Evolutionary conservation across 2,329 filamentous ascomycete genomes (phyloP).

Genomic region (Epichloe gansuensis): DNA sequence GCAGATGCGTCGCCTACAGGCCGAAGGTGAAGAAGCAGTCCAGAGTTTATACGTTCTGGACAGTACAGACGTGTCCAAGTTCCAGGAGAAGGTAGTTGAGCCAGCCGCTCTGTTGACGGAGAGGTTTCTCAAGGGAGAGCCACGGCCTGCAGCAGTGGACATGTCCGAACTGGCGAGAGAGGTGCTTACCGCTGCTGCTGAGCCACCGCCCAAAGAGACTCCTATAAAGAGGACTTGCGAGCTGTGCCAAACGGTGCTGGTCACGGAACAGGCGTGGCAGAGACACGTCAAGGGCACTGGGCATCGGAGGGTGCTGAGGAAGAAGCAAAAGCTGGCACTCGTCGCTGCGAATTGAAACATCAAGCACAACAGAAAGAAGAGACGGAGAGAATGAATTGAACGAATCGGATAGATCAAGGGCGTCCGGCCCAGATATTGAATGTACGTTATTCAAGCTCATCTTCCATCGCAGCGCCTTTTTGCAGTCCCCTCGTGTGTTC

Average conservation of each 20-base stretch:
- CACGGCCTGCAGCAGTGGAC: constrained; percentile 37
- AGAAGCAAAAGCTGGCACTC: constrained; percentile 25
- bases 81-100: constrained; percentile 48
- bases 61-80: constrained; percentile 54
- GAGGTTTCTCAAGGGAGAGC: constrained; percentile 46
- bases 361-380: background rate
- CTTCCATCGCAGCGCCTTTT: too few species aligned
- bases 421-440: constrained; percentile 16
- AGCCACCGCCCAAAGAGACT: constrained; percentile 36
- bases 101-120: constrained; percentile 50
- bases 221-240: constrained; percentile 54
- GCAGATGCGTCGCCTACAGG: constrained; percentile 54
- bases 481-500: too few species aligned
- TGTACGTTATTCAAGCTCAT: constrained; percentile 16
- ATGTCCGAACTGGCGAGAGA: constrained; percentile 36
- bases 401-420: constrained; percentile 4
- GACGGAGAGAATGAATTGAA: background rate
- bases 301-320: constrained; percentile 22
- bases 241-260: constrained; percentile 51
- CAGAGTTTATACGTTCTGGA: constrained; percentile 66
- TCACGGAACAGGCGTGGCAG: constrained; percentile 39
- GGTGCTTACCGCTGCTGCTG: constrained; percentile 39
- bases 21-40: constrained; percentile 36
- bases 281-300: constrained; percentile 25
- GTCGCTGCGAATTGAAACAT: constrained; percentile 16